Base-by-base conservation (phyloP, 176 grass and related monocot species). In the Eleusine coracana region DNA sequence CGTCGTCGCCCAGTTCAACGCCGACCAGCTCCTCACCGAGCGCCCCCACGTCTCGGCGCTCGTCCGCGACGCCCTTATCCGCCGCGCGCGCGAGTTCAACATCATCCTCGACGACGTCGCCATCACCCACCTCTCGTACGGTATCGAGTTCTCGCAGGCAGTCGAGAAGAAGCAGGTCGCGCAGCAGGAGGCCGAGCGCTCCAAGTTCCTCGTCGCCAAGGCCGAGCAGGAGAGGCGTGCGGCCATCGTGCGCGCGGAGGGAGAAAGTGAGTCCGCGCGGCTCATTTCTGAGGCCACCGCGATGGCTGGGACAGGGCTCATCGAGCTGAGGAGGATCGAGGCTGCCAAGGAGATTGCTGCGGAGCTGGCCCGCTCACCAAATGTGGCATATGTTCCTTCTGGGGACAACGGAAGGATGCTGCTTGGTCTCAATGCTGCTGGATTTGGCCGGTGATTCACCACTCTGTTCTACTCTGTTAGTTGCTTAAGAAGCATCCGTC, bases 151-250 rank as follows among this genome's bases (percentile, higher is more conserved):
- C 91, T 99, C 97, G 31, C 88, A 56, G 59, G 97, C 97, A 71
- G 97, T 99, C 38, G 97, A 99, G 89, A 99, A 99, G 93, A 99
- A 99, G 88, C 97, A 99, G 91, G 97, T 99, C 46, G 97, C 97
- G 16, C 97, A 99, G 86, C 97, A 96, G 86, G 97, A 99, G 89
- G 97, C 97, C 3, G 97, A 99, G 89, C 97, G 97, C 8, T 99
- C 97, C 76, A 99, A 99, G 86, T 99, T 99, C 93, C 93, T 99
- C 74, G 97, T 96, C 42, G 93, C 93, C 68, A 87, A 88, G 68
- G 96, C 96, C 0, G 96, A 98, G 87, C 96, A 98, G 80, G 96
- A 98, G 89, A 88, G 96, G 70, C 96, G 96, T 7, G 96, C 96
- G 8, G 96, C 96, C 15, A 92, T 98, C 14, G 88, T 98, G 50